Base-by-base conservation (phyloP, 2,329 filamentous ascomycete species). In the Myriosclerotinia duriaeana region DNA sequence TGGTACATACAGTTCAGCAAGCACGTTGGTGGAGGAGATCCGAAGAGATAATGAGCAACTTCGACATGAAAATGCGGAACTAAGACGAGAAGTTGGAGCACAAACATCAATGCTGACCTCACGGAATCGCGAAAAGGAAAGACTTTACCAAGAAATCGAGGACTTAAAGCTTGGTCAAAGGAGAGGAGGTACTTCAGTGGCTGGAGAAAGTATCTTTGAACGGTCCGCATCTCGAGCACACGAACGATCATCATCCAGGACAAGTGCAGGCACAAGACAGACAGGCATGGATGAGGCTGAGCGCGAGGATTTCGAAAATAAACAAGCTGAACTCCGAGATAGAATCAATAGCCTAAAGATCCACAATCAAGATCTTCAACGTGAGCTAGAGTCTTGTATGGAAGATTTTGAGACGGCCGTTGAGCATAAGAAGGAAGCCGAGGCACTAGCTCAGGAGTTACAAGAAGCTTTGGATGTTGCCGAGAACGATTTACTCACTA, bases 81-180 rank as follows among this genome's bases (percentile, higher is more conserved):
- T 99, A 42, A 87, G 94, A 64, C 90, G 93, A 64, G 93, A 98
- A 77, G 91, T 98, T 40, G 92, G 93, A 69, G 95, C 95, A 3
- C 95, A 99, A 77, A 96, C 93, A 0, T 97, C 93, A 0, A 98
- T 99, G 92, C 84, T 99, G 44, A 97, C 94, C 1, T 98, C 95
- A 46, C 86, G 95, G 34, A 97, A 97, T 75, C 90, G 93, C 36
- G 95, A 99, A 76, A 96, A 97, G 76, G 93, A 98, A 76, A 87
- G 93, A 6, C 83, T 99, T 11, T 96, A 98, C 77, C 92, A 97
- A 76, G 94, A 99, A 77, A 98, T 98, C 69, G 95, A 99, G 78
- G 93, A 97, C 69, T 83, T 99, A 69, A 99, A 98, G 79, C 87
- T 98, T 73, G 87, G 90, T 1, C 89, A 93, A 71, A 88, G 93